Base-by-base conservation (phyloP, 352 stramenopile genomes). In the Pythium folliculosum region DNA sequence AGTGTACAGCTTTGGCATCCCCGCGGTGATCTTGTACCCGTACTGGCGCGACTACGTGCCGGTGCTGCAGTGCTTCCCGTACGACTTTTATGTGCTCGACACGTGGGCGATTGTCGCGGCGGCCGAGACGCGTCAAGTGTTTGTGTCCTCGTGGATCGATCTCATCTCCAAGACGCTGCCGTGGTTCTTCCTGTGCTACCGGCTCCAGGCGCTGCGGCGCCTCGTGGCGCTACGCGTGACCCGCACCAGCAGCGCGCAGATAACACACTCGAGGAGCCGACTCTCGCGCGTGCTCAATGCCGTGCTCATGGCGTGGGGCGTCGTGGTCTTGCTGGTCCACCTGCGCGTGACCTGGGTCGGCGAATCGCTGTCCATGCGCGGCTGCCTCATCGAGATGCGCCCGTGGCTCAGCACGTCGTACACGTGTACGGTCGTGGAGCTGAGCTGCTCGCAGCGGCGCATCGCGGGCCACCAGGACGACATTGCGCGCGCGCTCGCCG, bases 1-100 rank as follows among this genome's bases (percentile, higher is more conserved):
- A 2, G 23, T 64, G 45, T 67, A 75, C 37, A 55, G 51, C n/a
- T 44, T 75, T 5, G 48, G 52, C 6, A 64, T 77, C 27, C 65
- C 60, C 17, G 3, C 54, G 0, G 37, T 21, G 3, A 67, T 67
- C 16, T 6, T 67, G 3, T 57, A 53, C 30, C 62, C 53, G 53
- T 69, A 69, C 53, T 45, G n/a, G 6, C 50, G 51, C 19, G 45
- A 49, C 17, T 57, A 44, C 25, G 2, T 47, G 23, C 50, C 60
- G 17, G 10, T 5, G 7, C 16, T 48, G 3, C 10, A 19, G 35
- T 27, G 47, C 48, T 69, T 69, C 23, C 56, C 61, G 38, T 43
- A 16, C 16, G 40, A 45, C 17, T 38, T 43, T 5, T 67, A 60
- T 38, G 53, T 49, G 6, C 27, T 13, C 0, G 65, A 72, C n/a